Evolutionary conservation across 495 filamentous ascomycete species (phyloP).

Genomic region (Penicillium silybi): DNA sequence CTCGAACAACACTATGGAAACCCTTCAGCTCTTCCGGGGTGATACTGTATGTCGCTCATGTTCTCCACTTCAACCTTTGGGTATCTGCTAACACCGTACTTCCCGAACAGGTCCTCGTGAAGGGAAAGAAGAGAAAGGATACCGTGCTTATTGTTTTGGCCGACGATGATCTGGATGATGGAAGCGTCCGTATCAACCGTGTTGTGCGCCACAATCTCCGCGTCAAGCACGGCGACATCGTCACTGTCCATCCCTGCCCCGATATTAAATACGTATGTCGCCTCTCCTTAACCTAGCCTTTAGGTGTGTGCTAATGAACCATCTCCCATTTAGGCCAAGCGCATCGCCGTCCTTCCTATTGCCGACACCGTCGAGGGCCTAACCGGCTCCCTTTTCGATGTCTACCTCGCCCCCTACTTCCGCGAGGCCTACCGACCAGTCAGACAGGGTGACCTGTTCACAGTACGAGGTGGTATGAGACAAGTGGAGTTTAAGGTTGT

Average conservation of each 20-base stretch:
- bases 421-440: conserved; percentile 97
- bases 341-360: conserved; percentile 96
- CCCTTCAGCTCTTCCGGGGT: conserved; percentile 93
- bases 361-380: conserved; percentile 97
- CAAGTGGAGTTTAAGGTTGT: conserved; percentile 99
- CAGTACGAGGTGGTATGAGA: conserved; percentile 94
- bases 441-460: conserved; percentile 94
- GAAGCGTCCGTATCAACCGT: conserved; percentile 93
- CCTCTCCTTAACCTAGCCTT: not conserved
- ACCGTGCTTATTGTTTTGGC: conserved; percentile 96
- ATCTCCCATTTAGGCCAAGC: conserved; percentile 70
- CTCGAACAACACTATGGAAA: conserved; percentile 99
- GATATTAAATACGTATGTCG: conserved; percentile 94
- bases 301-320: conserved; percentile 7
- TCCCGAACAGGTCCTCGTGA: conserved; percentile 64
- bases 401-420: conserved; percentile 99
- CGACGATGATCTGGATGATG: conserved; percentile 97
- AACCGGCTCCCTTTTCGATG: conserved; percentile 95
- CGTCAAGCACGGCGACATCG: conserved; percentile 95
- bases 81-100: not conserved
- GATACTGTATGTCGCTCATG: conserved; percentile 65
- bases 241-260: conserved; percentile 98
- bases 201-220: conserved; percentile 97
- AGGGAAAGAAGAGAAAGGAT: conserved; percentile 99
- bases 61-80: not conserved